These are phyloP conservation scores for Phylloporus sp. DNA, from an alignment of 768 basidiomycete species.

Conservation along the genomic window DNA sequence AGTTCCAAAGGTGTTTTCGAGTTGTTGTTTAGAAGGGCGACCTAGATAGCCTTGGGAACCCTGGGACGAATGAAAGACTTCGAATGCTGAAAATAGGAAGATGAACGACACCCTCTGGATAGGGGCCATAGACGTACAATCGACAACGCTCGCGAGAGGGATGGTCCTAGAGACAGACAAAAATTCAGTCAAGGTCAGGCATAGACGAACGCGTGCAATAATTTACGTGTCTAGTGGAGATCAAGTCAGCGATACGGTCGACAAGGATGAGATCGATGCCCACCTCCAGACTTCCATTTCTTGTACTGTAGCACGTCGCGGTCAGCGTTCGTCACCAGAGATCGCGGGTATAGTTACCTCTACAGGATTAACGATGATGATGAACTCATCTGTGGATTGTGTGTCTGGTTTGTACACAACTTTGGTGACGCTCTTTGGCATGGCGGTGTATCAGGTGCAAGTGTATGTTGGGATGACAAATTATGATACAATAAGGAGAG, in stretches of 20 bases:
- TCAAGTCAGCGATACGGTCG: slow-evolving; percentile 9
- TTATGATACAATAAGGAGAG: slow-evolving; percentile 11
- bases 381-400: slow-evolving; percentile 70
- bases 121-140: slow-evolving; percentile 48
- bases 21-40: slow-evolving; percentile 76
- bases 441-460: slow-evolving; percentile 8
- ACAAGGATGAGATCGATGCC: slow-evolving; percentile 20
- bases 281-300: slow-evolving; percentile 81
- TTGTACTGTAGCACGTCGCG: slow-evolving; percentile 46
- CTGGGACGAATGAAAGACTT: slow-evolving; percentile 65
- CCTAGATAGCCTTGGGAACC: slow-evolving; percentile 76
- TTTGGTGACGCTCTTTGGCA: slow-evolving; percentile 54
- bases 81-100: slow-evolving; percentile 49
- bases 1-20: slow-evolving; percentile 69
- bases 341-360: slow-evolving; percentile 44
- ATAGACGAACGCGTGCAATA: background rate
- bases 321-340: slow-evolving; percentile 5
- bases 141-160: slow-evolving; percentile 73
- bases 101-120: background rate
- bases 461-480: slow-evolving; percentile 8
- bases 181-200: slow-evolving; percentile 10
- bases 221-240: slow-evolving; percentile 62
- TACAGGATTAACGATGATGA: slow-evolving; percentile 59
- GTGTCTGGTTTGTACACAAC: slow-evolving; percentile 78
- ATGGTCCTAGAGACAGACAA: slow-evolving; percentile 47